Evolutionary conservation across 306 rosid species (phyloP).

Genomic region (Clitoria ternatea): DNA sequence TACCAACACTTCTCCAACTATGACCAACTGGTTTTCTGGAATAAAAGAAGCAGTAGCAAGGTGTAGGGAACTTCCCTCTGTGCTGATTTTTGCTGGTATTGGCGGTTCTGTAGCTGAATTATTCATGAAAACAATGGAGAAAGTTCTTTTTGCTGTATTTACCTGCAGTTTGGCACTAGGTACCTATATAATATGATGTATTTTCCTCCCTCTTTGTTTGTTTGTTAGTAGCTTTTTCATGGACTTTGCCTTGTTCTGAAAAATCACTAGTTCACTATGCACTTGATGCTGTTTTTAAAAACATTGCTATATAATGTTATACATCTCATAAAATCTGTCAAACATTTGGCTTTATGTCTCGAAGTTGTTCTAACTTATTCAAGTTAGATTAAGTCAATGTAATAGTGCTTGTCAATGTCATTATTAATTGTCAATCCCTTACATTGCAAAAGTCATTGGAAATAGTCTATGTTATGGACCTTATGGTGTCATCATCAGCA

Average conservation of each 20-base stretch:
- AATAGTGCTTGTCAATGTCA: conserved; percentile 2
- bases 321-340: neutral
- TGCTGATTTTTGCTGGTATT: neutral
- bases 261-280: neutral
- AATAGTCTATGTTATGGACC: neutral
- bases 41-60: neutral
- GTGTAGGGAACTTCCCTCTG: conserved; percentile 7
- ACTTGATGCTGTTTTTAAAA: neutral
- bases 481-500: too few species aligned
- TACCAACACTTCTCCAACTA: conserved; percentile 16
- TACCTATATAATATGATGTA: conserved; percentile 18
- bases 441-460: neutral
- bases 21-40: conserved; percentile 19
- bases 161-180: conserved; percentile 33
- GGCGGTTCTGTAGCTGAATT: neutral
- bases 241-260: neutral
- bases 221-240: neutral
- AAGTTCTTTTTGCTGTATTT: conserved; percentile 22
- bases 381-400: neutral
- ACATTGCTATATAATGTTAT: neutral
- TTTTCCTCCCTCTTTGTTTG: neutral
- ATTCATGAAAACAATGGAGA: conserved; percentile 12
- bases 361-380: neutral
- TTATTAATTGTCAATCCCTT: neutral
- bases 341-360: neutral